Percentiles rank a stretch among this genome's conserved stretches.
Evolutionary conservation across 1,284 basidiomycete species (phyloP).

Genomic region (Megacollybia platyphylla): DNA sequence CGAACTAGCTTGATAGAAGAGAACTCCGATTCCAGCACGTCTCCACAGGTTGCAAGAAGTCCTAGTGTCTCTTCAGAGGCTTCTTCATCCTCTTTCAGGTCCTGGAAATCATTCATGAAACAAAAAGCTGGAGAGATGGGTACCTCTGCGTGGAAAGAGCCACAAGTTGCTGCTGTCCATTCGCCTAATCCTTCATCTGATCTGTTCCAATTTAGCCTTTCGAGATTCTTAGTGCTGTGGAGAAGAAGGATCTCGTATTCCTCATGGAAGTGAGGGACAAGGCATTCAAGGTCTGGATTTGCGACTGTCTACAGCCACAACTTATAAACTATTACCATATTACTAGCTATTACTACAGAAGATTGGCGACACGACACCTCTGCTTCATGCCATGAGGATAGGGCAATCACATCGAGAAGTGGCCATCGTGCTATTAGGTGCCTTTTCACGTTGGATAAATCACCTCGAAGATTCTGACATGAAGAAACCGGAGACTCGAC

Average conservation of each 20-base stretch:
- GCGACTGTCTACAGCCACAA: background rate
- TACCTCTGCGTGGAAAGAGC: slow-evolving; percentile 36
- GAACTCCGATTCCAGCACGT: slow-evolving; percentile 5
- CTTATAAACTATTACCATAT: background rate
- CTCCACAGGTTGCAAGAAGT: slow-evolving; percentile 9
- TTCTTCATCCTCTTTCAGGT: slow-evolving; percentile 15
- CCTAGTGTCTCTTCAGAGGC: slow-evolving; percentile 16
- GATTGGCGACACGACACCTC: slow-evolving; percentile 61
- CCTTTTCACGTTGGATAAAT: slow-evolving; percentile 74
- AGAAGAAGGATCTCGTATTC: slow-evolving; percentile 59
- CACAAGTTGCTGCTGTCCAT: slow-evolving; percentile 33
- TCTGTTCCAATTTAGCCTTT: slow-evolving; percentile 34
- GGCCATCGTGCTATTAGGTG: slow-evolving; percentile 63
- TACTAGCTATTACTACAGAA: slow-evolving; percentile 57
- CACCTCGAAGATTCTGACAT: slow-evolving; percentile 48
- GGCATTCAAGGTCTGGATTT: slow-evolving; percentile 53
- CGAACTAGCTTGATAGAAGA: slow-evolving; percentile 25
- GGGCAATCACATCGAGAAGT: slow-evolving; percentile 64
- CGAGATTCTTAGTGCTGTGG: slow-evolving; percentile 64
- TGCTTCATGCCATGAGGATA: slow-evolving; percentile 72
- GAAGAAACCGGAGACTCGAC: slow-evolving; percentile 46
- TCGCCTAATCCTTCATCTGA: background rate
- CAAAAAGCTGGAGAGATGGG: slow-evolving; percentile 7
- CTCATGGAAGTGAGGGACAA: slow-evolving; percentile 70
- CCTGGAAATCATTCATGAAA: slow-evolving; percentile 11